Evolutionary conservation across 2,329 filamentous ascomycete genomes (phyloP).

Genomic region (Calonectria ilicicola): DNA sequence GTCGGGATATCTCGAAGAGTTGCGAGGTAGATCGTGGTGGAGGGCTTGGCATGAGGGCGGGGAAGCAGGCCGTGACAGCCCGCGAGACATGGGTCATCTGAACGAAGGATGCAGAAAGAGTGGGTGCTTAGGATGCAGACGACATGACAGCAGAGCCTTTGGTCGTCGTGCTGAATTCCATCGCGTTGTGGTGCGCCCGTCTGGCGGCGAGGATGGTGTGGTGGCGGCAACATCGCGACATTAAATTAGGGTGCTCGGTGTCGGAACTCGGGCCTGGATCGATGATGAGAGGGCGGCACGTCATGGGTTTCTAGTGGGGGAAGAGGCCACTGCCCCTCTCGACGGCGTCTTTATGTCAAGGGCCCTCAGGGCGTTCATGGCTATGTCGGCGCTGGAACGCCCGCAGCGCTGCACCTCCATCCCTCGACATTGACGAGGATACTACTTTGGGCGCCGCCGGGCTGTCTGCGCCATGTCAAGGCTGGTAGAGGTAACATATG

Average conservation of each 20-base stretch:
- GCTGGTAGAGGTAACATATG: conserved; percentile 1
- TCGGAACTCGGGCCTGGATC: not conserved
- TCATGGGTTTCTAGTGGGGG: not conserved
- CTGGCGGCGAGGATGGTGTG: conserved; percentile 6
- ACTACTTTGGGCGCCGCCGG: conserved; percentile 18
- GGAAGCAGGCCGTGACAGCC: conserved; percentile 15
- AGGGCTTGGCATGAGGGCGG: conserved; percentile 14
- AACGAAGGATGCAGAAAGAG: conserved; percentile 2
- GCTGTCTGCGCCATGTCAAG: not conserved
- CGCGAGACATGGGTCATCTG: conserved; percentile 22
- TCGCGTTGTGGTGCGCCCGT: conserved; percentile 17
- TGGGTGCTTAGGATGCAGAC: not conserved
- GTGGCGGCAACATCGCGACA: conserved; percentile 13
- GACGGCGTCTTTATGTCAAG: not conserved
- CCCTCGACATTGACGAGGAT: conserved; percentile 34
- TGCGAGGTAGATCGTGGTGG: conserved; percentile 7
- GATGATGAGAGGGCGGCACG: conserved; percentile 12
- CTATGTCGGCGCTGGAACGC: conserved; percentile 31
- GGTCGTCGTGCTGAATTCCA: not conserved
- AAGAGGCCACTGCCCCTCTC: not conserved
- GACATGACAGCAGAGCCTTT: not conserved
- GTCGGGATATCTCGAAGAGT: not conserved
- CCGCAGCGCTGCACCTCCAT: conserved; percentile 41
- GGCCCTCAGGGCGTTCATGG: conserved; percentile 12
- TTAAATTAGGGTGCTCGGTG: conserved; percentile 3